These are phyloP conservation scores for Stephania japonica DNA, from an alignment of 164 flowering plant genomes.

Conservation along the genomic window DNA sequence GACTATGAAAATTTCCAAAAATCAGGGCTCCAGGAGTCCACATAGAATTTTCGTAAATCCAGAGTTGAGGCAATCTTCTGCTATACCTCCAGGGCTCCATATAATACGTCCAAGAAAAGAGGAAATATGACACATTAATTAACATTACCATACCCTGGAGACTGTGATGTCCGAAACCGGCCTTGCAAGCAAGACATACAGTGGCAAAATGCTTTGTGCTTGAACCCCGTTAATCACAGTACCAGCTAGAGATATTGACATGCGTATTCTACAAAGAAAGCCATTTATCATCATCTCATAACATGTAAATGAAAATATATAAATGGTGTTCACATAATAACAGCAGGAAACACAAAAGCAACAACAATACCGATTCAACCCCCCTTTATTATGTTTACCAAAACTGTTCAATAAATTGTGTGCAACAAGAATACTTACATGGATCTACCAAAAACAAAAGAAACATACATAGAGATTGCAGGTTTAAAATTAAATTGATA, in stretches of 20 bases:
- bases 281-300: not conserved
- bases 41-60: not conserved
- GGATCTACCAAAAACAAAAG: too few relatives aligned
- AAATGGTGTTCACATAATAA: too few relatives aligned
- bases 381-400: too few relatives aligned
- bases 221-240: slow-evolving; percentile 33
- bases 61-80: not conserved
- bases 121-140: not conserved
- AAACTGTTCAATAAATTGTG: too few relatives aligned
- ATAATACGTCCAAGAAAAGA: not conserved
- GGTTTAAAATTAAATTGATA: too few relatives aligned
- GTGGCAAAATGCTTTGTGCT: slow-evolving; percentile 46
- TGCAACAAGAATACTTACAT: too few relatives aligned
- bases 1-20: not conserved
- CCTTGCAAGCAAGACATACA: slow-evolving; percentile 59
- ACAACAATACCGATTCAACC: too few relatives aligned
- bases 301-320: too few relatives aligned
- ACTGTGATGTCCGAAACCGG: slow-evolving; percentile 33
- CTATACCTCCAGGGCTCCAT: not conserved
- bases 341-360: too few relatives aligned
- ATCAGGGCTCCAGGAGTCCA: not conserved
- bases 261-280: slow-evolving; percentile 50
- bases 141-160: slow-evolving; percentile 43
- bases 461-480: too few relatives aligned
- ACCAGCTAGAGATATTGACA: slow-evolving; percentile 53